These are phyloP conservation scores for Kluyveromyces sp. DNA, from an alignment of 1,139 yeast species.

Conservation along the genomic window DNA sequence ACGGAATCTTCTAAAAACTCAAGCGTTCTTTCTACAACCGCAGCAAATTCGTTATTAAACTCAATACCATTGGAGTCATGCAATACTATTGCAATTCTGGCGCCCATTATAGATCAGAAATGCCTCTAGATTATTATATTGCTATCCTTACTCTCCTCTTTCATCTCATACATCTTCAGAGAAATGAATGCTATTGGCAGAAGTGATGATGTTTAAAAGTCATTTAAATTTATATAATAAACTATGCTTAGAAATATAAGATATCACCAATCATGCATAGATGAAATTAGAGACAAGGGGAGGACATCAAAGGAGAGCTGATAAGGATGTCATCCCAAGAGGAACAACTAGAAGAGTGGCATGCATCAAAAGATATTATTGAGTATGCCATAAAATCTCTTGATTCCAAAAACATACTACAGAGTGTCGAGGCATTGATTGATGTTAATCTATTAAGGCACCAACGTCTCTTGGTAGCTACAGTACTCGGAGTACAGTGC, in stretches of 20 bases:
- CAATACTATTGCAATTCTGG: constrained; percentile 31
- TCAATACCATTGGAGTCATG: constrained; percentile 25
- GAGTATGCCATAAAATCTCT: constrained; percentile 8
- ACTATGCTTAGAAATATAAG: no score
- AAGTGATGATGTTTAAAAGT: no score
- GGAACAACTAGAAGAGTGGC: neutral
- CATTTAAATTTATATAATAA: no score
- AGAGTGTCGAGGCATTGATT: constrained; percentile 9
- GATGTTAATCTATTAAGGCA: constrained; percentile 15
- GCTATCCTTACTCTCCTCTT: no score
- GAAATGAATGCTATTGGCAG: no score
- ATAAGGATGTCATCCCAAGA: no score
- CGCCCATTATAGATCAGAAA: constrained; percentile 6
- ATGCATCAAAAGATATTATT: neutral
- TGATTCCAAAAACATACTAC: constrained; percentile 7
- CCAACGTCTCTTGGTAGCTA: constrained; percentile 10
- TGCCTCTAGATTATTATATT: no score
- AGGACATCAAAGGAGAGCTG: no score
- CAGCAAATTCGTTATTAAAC: constrained; percentile 4
- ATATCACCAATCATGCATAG: no score
- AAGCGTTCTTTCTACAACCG: constrained; percentile 3
- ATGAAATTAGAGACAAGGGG: no score
- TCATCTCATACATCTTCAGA: no score
- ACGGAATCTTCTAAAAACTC: constrained; percentile 3
- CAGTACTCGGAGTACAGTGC: constrained; percentile 9